Percentiles rank a stretch among this genome's conserved stretches.
phyloP scores from a whole-genome alignment of 176 grass and related monocot species.

The Bolboschoenus planiculmis region DNA sequence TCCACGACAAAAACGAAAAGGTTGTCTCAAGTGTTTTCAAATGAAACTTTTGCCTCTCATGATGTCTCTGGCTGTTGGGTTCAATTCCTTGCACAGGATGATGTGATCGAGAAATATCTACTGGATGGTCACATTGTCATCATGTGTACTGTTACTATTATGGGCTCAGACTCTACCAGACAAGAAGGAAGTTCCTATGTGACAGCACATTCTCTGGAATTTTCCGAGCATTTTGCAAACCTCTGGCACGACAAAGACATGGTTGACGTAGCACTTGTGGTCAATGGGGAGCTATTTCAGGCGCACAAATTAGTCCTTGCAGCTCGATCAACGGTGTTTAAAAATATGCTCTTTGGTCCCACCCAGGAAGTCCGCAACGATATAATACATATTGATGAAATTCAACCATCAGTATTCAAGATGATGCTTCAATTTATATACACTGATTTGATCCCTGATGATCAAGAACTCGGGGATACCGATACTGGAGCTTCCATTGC shows the following conservation, averaged over 20 bases:
- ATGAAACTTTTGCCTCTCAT: background rate
- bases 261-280: constrained; percentile 16
- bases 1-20: background rate
- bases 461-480: background rate
- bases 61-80: background rate
- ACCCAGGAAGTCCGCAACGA: background rate
- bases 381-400: background rate
- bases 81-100: background rate
- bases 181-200: background rate
- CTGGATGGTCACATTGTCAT: background rate
- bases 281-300: background rate
- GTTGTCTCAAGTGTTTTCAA: background rate
- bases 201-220: background rate
- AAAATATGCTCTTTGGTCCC: background rate
- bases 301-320: background rate
- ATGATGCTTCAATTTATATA: background rate
- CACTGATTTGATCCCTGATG: background rate
- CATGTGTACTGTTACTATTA: background rate
- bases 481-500: background rate
- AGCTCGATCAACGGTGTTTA: background rate
- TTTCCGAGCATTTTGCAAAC: background rate
- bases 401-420: background rate
- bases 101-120: background rate
- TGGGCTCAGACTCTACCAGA: background rate
- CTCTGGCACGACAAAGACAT: background rate